phyloP scores from a whole-genome alignment of 2,329 filamentous ascomycete species.

The Xylariomycetidae sp. region DNA sequence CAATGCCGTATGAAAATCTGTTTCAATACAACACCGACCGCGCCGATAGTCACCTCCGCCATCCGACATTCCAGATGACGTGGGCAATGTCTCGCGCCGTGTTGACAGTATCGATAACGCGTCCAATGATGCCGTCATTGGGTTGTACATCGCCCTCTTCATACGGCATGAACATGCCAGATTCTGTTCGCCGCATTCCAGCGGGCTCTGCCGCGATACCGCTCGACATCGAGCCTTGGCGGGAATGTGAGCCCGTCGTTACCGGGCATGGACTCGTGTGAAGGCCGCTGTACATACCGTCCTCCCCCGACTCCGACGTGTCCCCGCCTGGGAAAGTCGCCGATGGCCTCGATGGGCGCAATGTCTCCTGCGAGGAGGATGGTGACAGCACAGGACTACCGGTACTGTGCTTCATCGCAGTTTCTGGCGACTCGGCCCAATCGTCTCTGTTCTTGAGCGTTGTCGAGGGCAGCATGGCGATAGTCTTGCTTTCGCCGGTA shows the following conservation, averaged over 20 bases:
- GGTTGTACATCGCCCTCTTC: constrained; percentile 63
- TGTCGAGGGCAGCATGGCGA: constrained; percentile 81
- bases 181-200: constrained; percentile 71
- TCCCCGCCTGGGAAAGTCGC: constrained; percentile 59
- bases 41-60: constrained; percentile 55
- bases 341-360: constrained; percentile 63
- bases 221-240: constrained; percentile 32
- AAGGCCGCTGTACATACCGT: constrained; percentile 48
- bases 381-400: constrained; percentile 54
- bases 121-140: constrained; percentile 64
- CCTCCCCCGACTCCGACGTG: constrained; percentile 49
- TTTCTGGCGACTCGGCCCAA: constrained; percentile 59
- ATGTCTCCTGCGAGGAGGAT: constrained; percentile 76
- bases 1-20: too few relatives aligned
- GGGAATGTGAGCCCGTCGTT: constrained; percentile 10
- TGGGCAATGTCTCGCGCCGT: constrained; percentile 65
- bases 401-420: constrained; percentile 56
- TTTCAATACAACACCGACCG: too few relatives aligned
- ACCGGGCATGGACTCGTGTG: constrained; percentile 20
- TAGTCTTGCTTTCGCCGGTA: constrained; percentile 70
- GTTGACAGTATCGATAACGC: constrained; percentile 75
- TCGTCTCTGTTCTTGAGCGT: constrained; percentile 80
- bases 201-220: constrained; percentile 45
- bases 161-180: constrained; percentile 88
- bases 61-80: constrained; percentile 67